phyloP scores from a whole-genome alignment of 2,329 filamentous ascomycete genomes.

The Neopestalotiopsis sp. region DNA sequence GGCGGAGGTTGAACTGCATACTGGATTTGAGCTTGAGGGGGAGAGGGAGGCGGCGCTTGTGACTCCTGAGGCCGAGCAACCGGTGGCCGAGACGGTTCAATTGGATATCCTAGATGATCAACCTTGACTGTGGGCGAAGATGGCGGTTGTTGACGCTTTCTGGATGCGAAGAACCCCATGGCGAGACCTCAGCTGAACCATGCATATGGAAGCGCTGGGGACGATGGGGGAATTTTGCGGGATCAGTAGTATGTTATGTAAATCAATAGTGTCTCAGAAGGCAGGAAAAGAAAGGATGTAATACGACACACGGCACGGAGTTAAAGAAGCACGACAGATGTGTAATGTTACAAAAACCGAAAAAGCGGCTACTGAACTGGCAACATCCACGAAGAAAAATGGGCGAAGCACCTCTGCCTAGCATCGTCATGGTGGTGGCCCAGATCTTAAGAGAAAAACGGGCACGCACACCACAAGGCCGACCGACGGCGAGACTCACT shows the following conservation, averaged over 20 bases:
- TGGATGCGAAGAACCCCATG: constrained; percentile 17
- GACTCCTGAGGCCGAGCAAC: neutral
- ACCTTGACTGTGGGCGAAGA: constrained; percentile 8
- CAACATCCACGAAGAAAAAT: neutral
- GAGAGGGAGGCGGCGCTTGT: constrained; percentile 23
- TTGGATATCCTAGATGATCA: constrained; percentile 17
- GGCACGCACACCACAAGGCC: neutral
- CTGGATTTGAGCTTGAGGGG: constrained; percentile 23
- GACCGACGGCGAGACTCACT: neutral
- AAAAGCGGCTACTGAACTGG: neutral
- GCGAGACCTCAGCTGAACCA: neutral
- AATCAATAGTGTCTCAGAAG: neutral
- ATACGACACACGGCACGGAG: neutral
- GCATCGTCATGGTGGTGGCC: neutral
- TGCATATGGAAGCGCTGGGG: constrained; percentile 12
- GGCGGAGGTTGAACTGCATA: constrained; percentile 26
- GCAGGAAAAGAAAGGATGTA: neutral
- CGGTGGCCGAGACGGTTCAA: constrained; percentile 3
- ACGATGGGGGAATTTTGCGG: neutral
- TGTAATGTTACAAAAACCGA: neutral
- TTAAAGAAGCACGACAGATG: neutral
- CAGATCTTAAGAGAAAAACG: neutral
- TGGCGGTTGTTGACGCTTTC: constrained; percentile 2
- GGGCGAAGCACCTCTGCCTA: neutral
- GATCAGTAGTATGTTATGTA: neutral